Evolutionary conservation across 169 alveolate species (phyloP).

Genomic region (Cryptosporidium tyzzeri): DNA sequence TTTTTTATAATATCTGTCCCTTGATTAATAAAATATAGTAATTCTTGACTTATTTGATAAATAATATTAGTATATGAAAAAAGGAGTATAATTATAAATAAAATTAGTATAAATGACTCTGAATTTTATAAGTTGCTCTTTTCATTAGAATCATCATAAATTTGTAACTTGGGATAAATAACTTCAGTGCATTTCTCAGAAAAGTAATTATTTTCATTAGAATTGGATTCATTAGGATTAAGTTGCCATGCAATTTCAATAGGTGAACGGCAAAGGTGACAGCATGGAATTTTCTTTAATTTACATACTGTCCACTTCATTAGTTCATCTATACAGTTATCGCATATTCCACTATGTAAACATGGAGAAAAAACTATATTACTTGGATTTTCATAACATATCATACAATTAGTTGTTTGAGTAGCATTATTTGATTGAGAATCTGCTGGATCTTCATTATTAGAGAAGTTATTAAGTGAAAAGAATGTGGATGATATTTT

Average conservation of each 20-base stretch:
- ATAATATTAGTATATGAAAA: background rate
- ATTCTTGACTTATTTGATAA: background rate
- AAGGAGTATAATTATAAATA: background rate
- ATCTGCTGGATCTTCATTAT: background rate
- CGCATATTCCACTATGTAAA: constrained; percentile 70
- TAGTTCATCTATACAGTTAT: constrained; percentile 51
- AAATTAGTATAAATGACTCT: background rate
- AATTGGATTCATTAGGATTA: background rate
- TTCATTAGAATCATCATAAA: constrained; percentile 4
- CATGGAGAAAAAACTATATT: constrained; percentile 70
- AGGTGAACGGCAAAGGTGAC: constrained; percentile 70
- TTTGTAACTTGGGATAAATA: constrained; percentile 47
- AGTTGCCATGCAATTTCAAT: constrained; percentile 76
- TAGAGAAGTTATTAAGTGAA: constrained; percentile 22
- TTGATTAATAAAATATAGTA: no score
- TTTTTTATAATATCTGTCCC: background rate
- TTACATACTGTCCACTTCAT: constrained; percentile 76
- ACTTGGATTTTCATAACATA: constrained; percentile 64
- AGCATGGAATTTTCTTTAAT: constrained; percentile 55
- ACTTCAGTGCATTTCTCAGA: constrained; percentile 62
- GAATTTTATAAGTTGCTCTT: constrained; percentile 10
- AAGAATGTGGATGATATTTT: constrained; percentile 57
- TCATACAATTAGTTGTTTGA: constrained; percentile 46
- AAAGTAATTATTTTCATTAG: background rate
- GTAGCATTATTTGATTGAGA: background rate